A percentile compares a stretch with the other conserved stretches of the same genome.
These are phyloP conservation scores for Schizonepeta tenuifolia DNA, from an alignment of 257 asterid species.

Conservation along the genomic window DNA sequence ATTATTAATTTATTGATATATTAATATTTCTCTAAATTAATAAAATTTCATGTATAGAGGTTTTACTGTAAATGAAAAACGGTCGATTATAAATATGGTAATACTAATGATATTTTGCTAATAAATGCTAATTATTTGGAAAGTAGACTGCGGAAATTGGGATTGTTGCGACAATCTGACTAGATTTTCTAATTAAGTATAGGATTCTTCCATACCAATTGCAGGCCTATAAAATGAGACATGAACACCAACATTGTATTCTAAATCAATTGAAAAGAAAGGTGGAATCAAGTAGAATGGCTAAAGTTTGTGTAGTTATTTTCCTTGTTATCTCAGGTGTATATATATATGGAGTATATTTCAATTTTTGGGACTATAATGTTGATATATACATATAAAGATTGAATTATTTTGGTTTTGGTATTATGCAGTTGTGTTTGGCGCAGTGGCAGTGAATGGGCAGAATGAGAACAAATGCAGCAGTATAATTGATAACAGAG, in stretches of 20 bases:
- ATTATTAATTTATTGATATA: too few species aligned
- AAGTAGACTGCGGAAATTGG: background rate
- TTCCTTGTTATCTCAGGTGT: background rate
- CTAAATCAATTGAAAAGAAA: background rate
- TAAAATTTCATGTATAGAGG: too few species aligned
- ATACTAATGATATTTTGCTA: background rate
- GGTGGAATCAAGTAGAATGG: background rate
- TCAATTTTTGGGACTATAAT: background rate
- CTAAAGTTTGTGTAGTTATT: background rate
- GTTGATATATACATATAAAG: too few species aligned
- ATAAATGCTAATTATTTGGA: background rate
- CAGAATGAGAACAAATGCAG: background rate
- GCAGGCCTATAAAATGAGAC: background rate
- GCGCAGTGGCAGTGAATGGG: background rate
- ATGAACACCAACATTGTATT: background rate
- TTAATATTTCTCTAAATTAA: too few species aligned
- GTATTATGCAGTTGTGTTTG: slow-evolving; percentile 2
- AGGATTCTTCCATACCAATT: background rate
- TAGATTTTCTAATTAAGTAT: background rate
- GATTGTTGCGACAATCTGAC: background rate
- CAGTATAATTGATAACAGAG: background rate
- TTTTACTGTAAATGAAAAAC: too few species aligned
- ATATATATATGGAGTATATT: background rate
- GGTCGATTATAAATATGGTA: background rate
- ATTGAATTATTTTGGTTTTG: background rate